Evolutionary conservation across 805 yeast genomes (phyloP).

Genomic region (Starmerella riodocensis): DNA sequence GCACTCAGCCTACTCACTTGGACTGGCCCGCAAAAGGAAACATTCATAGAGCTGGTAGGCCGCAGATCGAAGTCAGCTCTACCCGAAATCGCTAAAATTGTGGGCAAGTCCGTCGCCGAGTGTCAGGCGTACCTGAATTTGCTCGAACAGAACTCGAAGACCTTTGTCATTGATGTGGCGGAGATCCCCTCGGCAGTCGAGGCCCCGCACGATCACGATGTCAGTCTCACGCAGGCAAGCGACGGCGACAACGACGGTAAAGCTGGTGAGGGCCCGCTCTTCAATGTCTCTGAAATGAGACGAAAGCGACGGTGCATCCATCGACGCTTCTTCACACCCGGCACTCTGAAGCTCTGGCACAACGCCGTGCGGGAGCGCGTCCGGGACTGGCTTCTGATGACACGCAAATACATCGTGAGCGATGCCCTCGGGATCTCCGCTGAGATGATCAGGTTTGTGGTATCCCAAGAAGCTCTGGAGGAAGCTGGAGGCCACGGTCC

Average conservation of each 20-base stretch:
- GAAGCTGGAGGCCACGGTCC: too few species aligned
- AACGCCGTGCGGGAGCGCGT: neutral
- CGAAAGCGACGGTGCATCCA: too few species aligned
- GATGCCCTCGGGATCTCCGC: too few species aligned
- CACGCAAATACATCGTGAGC: neutral
- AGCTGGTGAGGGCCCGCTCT: too few species aligned
- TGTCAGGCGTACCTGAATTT: constrained; percentile 12
- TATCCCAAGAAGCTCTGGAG: neutral
- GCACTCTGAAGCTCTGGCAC: too few species aligned
- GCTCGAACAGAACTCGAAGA: neutral
- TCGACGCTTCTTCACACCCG: too few species aligned
- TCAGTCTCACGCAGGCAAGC: too few species aligned
- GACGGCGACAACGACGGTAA: too few species aligned
- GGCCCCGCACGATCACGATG: constrained; percentile 1
- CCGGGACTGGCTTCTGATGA: neutral
- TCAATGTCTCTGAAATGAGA: too few species aligned
- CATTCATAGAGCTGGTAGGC: constrained; percentile 14
- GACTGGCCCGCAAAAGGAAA: constrained; percentile 15
- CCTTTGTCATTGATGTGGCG: neutral
- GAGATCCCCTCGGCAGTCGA: constrained; percentile 19
- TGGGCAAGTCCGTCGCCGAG: constrained; percentile 15
- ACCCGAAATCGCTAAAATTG: constrained; percentile 10
- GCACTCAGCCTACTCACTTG: constrained; percentile 3
- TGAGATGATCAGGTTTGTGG: neutral
- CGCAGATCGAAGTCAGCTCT: constrained; percentile 10